A percentile compares a stretch with the other conserved stretches of the same genome.
phyloP scores from a whole-genome alignment of 2,329 filamentous ascomycete species.

The Scleromitrula shiraiana region DNA sequence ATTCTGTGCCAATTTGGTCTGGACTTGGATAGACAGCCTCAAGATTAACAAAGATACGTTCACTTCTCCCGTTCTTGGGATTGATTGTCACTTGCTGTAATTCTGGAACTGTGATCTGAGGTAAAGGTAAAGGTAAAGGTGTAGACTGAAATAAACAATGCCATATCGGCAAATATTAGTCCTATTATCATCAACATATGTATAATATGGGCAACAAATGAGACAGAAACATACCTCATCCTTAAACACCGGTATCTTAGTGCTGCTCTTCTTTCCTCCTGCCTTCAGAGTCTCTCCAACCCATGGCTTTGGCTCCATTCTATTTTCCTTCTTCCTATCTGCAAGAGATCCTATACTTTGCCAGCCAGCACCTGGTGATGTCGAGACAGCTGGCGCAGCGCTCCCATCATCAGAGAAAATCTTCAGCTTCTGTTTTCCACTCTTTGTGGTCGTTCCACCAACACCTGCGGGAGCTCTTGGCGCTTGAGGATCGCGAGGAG shows the following conservation, averaged over 20 bases:
- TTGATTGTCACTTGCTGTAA: constrained; percentile 76
- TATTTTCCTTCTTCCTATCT: constrained; percentile 92
- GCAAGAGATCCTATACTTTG: constrained; percentile 81
- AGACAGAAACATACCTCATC: constrained; percentile 71
- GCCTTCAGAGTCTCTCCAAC: constrained; percentile 83
- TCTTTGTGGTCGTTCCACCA: constrained; percentile 48
- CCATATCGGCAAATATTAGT: constrained; percentile 69
- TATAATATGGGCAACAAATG: constrained; percentile 31
- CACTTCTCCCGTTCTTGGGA: constrained; percentile 66
- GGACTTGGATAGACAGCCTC: constrained; percentile 76
- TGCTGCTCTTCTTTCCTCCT: constrained; percentile 69
- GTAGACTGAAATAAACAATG: constrained; percentile 50
- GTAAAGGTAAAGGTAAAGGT: constrained; percentile 41
- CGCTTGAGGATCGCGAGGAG: constrained; percentile 54
- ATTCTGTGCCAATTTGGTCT: constrained; percentile 62
- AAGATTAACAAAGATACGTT: constrained; percentile 81
- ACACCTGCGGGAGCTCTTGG: constrained; percentile 42
- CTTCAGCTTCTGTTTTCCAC: constrained; percentile 71
- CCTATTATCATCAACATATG: constrained; percentile 86
- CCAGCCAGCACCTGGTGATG: constrained; percentile 61
- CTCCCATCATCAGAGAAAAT: constrained; percentile 75
- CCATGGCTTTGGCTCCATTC: constrained; percentile 80
- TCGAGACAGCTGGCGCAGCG: constrained; percentile 45
- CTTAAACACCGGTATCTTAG: constrained; percentile 90
- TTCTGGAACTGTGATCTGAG: constrained; percentile 45